Conservation (phyloP, 2,329 filamentous ascomycete genomes). For the Raffaelea deltoideospora region DNA sequence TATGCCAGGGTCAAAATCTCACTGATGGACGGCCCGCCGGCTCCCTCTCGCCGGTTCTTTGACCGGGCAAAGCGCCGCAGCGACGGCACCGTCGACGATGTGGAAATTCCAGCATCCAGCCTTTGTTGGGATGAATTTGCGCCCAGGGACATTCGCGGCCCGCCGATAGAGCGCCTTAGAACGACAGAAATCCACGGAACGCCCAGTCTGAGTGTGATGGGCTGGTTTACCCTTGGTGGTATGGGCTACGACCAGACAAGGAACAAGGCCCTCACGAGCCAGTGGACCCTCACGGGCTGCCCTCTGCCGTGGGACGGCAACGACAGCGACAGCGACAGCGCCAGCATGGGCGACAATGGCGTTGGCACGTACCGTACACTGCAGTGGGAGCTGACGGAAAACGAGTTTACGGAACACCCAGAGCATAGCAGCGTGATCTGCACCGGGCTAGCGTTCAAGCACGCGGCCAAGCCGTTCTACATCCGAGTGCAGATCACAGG, state of each 20-base stretch:
- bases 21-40: neutral
- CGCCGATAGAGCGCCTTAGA: neutral
- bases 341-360: too few relatives aligned
- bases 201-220: neutral
- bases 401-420: conserved; percentile 5
- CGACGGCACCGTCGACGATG: too few relatives aligned
- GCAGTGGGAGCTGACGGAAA: conserved; percentile 8
- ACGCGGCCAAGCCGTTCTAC: conserved; percentile 6
- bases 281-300: neutral
- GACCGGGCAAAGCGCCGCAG: too few relatives aligned
- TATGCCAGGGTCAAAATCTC: neutral
- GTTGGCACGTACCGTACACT: conserved; percentile 9
- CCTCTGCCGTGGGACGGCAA: neutral
- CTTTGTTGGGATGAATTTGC: neutral
- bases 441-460: conserved; percentile 8
- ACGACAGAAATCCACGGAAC: neutral
- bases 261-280: neutral
- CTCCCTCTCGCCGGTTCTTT: too few relatives aligned
- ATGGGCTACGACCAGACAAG: neutral
- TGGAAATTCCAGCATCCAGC: too few relatives aligned
- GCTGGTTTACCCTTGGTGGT: neutral
- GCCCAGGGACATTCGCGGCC: neutral
- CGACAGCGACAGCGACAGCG: too few relatives aligned
- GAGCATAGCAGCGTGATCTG: conserved; percentile 3
- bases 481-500: conserved; percentile 9